Percentiles rank a stretch among this genome's conserved stretches.
Evolutionary conservation across 2,329 filamentous ascomycete species (phyloP).

Genomic region (Acephala macrosclerotiorum): DNA sequence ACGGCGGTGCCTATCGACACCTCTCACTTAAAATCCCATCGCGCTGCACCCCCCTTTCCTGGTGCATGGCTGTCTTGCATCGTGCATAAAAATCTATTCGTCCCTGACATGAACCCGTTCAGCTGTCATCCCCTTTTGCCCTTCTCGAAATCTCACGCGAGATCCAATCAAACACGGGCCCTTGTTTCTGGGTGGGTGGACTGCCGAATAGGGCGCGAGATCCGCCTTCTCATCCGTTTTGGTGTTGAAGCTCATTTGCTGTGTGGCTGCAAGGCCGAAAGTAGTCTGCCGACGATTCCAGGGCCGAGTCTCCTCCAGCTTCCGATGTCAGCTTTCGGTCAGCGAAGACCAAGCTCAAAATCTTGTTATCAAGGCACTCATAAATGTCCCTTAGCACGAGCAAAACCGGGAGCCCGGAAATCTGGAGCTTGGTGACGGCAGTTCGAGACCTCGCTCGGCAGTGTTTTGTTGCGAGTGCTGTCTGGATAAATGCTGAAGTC

Average conservation of each 20-base stretch:
- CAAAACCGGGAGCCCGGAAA: too few relatives aligned
- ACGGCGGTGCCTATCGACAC: neutral
- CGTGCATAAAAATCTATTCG: slow-evolving; percentile 3
- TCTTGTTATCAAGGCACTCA: slow-evolving; percentile 8
- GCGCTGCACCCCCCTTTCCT: slow-evolving; percentile 20
- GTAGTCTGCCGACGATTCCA: neutral
- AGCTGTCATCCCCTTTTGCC: neutral
- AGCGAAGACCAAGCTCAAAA: neutral
- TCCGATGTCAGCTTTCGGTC: slow-evolving; percentile 1
- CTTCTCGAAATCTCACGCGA: slow-evolving; percentile 3
- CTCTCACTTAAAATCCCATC: neutral
- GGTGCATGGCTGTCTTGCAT: slow-evolving; percentile 23
- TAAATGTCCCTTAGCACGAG: neutral
- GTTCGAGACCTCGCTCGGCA: slow-evolving; percentile 4
- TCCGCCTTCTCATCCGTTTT: slow-evolving; percentile 5
- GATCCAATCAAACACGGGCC: slow-evolving; percentile 18
- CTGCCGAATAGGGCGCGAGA: slow-evolving; percentile 23
- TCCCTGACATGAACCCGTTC: slow-evolving; percentile 19
- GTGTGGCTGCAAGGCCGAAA: slow-evolving; percentile 5
- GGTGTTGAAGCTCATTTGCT: slow-evolving; percentile 15
- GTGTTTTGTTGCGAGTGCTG: neutral
- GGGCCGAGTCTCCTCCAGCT: neutral
- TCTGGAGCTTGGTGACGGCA: neutral
- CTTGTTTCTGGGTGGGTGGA: neutral
- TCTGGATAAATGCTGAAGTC: slow-evolving; percentile 2